Percentiles rank a stretch among this genome's conserved stretches.
Evolutionary conservation across 75 land plant species (phyloP).

Genomic region (Isoetes taiwanensis): DNA sequence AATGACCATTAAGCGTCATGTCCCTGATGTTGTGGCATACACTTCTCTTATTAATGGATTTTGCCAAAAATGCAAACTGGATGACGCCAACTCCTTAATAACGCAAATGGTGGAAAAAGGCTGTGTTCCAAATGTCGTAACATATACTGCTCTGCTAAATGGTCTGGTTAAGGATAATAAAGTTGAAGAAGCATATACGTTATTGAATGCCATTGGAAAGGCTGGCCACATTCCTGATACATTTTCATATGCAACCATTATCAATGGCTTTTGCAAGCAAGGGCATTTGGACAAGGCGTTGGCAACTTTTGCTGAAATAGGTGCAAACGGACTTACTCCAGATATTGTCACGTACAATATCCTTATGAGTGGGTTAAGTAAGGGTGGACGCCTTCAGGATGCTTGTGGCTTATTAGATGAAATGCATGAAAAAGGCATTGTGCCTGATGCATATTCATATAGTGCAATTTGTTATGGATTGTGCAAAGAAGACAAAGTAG

Average conservation of each 20-base stretch:
- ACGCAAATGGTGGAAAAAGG: conserved; percentile 55
- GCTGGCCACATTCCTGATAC: too few species aligned
- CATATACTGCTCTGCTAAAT: conserved; percentile 39
- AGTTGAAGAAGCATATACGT: conserved; percentile 26
- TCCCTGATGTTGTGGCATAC: conserved; percentile 42
- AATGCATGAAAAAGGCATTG: conserved; percentile 43
- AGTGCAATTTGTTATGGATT: conserved; percentile 47
- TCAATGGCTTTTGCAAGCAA: too few species aligned
- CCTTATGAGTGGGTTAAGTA: conserved; percentile 48
- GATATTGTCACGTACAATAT: conserved; percentile 31
- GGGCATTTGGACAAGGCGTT: too few species aligned
- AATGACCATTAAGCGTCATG: conserved; percentile 29
- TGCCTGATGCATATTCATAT: too few species aligned
- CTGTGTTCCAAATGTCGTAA: conserved; percentile 43
- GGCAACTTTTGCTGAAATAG: too few species aligned
- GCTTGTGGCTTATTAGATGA: conserved; percentile 44
- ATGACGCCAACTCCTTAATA: conserved; percentile 28
- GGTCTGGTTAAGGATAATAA: conserved; percentile 27
- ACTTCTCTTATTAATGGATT: conserved; percentile 45
- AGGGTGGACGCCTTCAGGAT: conserved; percentile 36
- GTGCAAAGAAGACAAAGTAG: conserved; percentile 38
- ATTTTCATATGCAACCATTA: too few species aligned
- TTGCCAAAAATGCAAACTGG: conserved; percentile 26
- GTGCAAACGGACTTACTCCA: conserved; percentile 26
- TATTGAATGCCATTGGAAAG: too few species aligned